These are phyloP conservation scores for Trichoderma sp. DNA, from an alignment of 2,329 filamentous ascomycete species.

Conservation along the genomic window DNA sequence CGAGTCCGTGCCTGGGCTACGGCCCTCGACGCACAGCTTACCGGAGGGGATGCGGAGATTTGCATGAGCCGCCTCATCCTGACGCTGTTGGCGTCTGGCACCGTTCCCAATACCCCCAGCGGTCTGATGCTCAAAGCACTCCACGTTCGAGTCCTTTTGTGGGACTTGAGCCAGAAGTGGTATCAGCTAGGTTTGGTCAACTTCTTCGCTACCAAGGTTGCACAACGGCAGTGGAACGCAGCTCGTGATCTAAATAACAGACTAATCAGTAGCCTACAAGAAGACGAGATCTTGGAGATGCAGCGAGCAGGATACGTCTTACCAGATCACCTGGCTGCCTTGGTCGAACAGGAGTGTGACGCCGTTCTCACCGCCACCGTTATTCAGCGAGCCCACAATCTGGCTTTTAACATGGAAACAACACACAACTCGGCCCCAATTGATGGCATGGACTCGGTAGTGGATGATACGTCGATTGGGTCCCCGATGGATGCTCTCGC, in stretches of 20 bases:
- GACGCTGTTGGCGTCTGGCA: constrained; percentile 83
- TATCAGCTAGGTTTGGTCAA: constrained; percentile 65
- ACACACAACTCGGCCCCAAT: constrained; percentile 63
- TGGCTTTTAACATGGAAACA: constrained; percentile 82
- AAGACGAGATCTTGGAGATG: not conserved
- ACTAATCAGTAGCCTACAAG: not conserved
- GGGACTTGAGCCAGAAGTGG: constrained; percentile 67
- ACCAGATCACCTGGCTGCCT: constrained; percentile 70
- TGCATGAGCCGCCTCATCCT: constrained; percentile 82
- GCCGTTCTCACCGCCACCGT: constrained; percentile 76
- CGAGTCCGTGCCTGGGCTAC: constrained; percentile 91
- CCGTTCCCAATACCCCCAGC: constrained; percentile 76
- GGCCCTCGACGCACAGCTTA: constrained; percentile 87
- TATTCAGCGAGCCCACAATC: constrained; percentile 81
- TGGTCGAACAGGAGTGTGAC: constrained; percentile 78
- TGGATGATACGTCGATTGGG: constrained; percentile 79
- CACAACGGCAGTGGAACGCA: constrained; percentile 76
- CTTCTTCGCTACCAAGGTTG: constrained; percentile 68
- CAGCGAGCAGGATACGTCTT: constrained; percentile 51
- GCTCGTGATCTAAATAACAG: constrained; percentile 63
- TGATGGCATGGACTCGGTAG: constrained; percentile 76
- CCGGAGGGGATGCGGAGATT: constrained; percentile 85
- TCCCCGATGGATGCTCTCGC: constrained; percentile 88
- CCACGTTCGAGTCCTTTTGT: constrained; percentile 85
- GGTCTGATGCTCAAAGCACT: constrained; percentile 89